Evolutionary conservation across 257 asterid genomes (phyloP).

Genomic region (Cinchona pubescens): DNA sequence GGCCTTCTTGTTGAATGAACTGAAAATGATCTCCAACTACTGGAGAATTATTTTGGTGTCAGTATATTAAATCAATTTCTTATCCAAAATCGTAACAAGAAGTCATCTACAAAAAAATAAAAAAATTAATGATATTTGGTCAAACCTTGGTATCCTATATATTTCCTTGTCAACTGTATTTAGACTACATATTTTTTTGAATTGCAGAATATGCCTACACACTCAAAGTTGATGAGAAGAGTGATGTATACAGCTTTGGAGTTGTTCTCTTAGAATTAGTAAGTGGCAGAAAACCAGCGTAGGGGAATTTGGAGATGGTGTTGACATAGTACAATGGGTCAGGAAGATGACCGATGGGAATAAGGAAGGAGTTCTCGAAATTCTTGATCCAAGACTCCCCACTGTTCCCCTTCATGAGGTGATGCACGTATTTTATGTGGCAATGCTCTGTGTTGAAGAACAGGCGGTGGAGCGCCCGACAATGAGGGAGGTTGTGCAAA

Average conservation of each 20-base stretch:
- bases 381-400: slow-evolving; percentile 79
- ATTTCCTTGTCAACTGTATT: not conserved
- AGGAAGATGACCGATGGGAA: slow-evolving; percentile 78
- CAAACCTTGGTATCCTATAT: not conserved
- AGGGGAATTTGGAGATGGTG: slow-evolving; percentile 96
- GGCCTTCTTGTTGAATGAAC: slow-evolving; percentile 1
- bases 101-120: not conserved
- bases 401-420: slow-evolving; percentile 80
- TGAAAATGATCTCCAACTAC: slow-evolving; percentile 26
- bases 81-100: not conserved
- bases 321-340: slow-evolving; percentile 97
- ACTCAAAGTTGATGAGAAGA: slow-evolving; percentile 93
- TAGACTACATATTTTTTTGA: not conserved
- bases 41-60: slow-evolving; percentile 14
- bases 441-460: slow-evolving; percentile 94
- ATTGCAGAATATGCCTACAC: slow-evolving; percentile 88
- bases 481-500: slow-evolving; percentile 94
- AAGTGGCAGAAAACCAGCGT: slow-evolving; percentile 83
- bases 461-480: slow-evolving; percentile 96
- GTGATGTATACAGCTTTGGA: slow-evolving; percentile 95
- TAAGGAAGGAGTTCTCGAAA: slow-evolving; percentile 70
- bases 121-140: not conserved
- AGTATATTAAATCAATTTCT: slow-evolving; percentile 12
- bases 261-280: slow-evolving; percentile 86
- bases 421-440: slow-evolving; percentile 88